Conservation (phyloP, 345 rosid species). For the Camelina sativa region DNA sequence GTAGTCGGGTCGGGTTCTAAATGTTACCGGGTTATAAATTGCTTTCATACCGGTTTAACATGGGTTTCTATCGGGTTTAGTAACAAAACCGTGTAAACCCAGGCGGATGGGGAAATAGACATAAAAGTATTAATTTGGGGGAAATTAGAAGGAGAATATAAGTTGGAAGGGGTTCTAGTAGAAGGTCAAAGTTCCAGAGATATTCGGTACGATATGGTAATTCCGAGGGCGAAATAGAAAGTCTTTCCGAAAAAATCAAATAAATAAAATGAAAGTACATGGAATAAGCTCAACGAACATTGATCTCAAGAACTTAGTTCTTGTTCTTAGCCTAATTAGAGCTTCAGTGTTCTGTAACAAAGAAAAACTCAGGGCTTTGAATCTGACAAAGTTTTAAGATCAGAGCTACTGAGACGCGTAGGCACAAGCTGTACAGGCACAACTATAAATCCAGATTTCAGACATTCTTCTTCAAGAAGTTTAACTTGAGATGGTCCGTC, state of each 20-base stretch:
- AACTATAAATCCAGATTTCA: conserved; percentile 64
- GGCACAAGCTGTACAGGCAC: conserved; percentile 63
- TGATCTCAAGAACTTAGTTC: background rate
- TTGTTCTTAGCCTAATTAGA: background rate
- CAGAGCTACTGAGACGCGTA: conserved; percentile 46
- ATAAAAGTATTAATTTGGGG: too few relatives aligned
- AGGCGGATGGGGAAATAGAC: too few relatives aligned
- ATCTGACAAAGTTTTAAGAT: conserved; percentile 49
- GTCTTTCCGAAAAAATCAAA: background rate
- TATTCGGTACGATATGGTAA: too few relatives aligned
- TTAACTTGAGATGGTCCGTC: conserved; percentile 61
- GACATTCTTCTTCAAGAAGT: conserved; percentile 71
- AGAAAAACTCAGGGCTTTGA: background rate
- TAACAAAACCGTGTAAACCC: too few relatives aligned
- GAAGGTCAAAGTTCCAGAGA: too few relatives aligned
- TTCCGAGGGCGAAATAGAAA: too few relatives aligned
- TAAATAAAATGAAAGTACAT: background rate
- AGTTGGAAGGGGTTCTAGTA: too few relatives aligned
- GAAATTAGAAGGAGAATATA: too few relatives aligned
- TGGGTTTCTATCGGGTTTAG: too few relatives aligned
- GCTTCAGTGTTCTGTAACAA: background rate
- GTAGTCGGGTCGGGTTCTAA: too few relatives aligned
- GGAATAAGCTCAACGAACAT: background rate
- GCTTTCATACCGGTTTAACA: too few relatives aligned
- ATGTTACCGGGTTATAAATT: too few relatives aligned